Base-by-base conservation (phyloP, 306 rosid species). In the Castanospermum australe region DNA sequence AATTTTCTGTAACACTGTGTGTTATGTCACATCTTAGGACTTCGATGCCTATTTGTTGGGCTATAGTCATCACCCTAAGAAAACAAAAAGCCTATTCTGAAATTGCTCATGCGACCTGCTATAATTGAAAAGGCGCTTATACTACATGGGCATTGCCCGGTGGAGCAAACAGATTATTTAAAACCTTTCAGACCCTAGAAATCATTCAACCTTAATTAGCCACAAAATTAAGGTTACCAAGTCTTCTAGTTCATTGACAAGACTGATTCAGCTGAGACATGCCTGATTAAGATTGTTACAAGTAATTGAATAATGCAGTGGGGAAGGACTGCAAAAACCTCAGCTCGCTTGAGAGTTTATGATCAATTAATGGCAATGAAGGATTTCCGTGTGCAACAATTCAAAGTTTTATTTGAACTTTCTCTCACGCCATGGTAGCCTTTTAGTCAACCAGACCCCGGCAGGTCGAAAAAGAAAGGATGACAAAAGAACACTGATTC, bases 401-500 rank as follows among this genome's bases (percentile, higher is more conserved):
- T 68, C 76, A 10, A 81, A 73, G 78, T 73, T 48, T 28, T 81
- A 35, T 50, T 68, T 80, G 85, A 76, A 71, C 81, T 47, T 50
- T 66, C 47, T 45, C 57, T 76, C 80, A 76, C 65, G 81, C 74
- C 35, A 67, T 70, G 67, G 84, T 21, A 64, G 45, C 85, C 76
- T 64, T 64, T 80, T 54, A 35, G 71, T 71, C 80, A 77, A 81
- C 83, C 71, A 70, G 67, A 50, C 55, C 75, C 52, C 55, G 48
- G 51, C 75, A 79, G 65, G 57, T 75, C 15, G 75, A 75, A 70
- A 84, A 80, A 79, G 39, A 54, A 54, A 75, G 60, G 45, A 81
- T 56, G 47, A 81, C 77, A 77, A 79, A 81, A 60, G 11, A 81
- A 33, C 81, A 77, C 64, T 62, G 62, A 82, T 70, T 75, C 50